phyloP scores from a whole-genome alignment of 345 rosid species.

The Turritis glabra region DNA sequence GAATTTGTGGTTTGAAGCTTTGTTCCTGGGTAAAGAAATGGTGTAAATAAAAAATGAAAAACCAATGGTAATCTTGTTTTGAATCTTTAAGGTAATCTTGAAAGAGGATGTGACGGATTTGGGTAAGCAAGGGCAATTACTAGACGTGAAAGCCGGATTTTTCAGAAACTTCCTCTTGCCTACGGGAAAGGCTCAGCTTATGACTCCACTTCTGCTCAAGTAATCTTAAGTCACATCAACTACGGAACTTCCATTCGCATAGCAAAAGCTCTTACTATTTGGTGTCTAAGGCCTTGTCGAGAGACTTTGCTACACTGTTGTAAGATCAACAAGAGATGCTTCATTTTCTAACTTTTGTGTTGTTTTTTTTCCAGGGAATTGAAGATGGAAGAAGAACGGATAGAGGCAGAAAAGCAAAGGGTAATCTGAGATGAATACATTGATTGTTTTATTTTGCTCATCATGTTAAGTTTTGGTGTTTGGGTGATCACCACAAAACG shows the following conservation, averaged over 20 bases:
- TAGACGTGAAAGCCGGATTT: conserved; percentile 87
- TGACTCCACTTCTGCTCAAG: conserved; percentile 81
- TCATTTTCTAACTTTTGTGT: background rate
- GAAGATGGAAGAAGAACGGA: conserved; percentile 81
- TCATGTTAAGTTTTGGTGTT: conserved; percentile 14
- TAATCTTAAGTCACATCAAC: conserved; percentile 30
- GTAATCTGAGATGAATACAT: conserved; percentile 44
- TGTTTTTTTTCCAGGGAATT: conserved; percentile 56
- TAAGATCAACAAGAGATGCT: background rate
- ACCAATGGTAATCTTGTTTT: conserved; percentile 5
- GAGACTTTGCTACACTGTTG: background rate
- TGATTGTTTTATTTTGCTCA: background rate
- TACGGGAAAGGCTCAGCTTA: conserved; percentile 79
- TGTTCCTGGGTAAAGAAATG: background rate
- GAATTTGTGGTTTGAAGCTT: background rate
- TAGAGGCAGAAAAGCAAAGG: conserved; percentile 90
- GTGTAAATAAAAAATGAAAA: background rate
- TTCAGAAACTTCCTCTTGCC: conserved; percentile 86
- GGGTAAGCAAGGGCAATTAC: conserved; percentile 79
- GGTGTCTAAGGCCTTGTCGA: background rate
- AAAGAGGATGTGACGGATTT: conserved; percentile 72
- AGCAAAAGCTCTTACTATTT: background rate
- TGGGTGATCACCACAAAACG: background rate
- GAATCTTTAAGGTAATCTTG: conserved; percentile 64
- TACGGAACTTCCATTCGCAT: background rate